A percentile compares a stretch with the other conserved stretches of the same genome.
These are phyloP conservation scores for Colletotrichum sp. DNA, from an alignment of 2,329 filamentous ascomycete genomes.

Conservation along the genomic window DNA sequence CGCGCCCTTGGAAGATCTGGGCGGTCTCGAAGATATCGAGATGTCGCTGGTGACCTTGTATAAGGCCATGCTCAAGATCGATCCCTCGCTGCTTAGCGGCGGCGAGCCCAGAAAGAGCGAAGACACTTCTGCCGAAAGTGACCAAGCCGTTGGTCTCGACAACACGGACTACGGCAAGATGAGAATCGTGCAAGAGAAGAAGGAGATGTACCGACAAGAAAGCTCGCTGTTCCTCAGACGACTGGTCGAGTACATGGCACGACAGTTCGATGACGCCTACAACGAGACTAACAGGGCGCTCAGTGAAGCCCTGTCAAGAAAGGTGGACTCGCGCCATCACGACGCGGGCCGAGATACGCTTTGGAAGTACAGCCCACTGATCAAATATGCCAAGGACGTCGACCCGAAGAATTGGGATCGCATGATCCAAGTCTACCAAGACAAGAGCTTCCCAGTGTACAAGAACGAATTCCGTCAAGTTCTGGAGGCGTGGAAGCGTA, in stretches of 20 bases:
- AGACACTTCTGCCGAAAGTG: conserved; percentile 49
- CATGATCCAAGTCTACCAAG: conserved; percentile 81
- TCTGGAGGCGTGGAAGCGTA: conserved; percentile 78
- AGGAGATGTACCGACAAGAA: conserved; percentile 83
- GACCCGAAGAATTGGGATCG: conserved; percentile 83
- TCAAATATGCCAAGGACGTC: conserved; percentile 88
- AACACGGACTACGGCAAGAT: conserved; percentile 85
- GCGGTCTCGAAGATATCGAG: conserved; percentile 81
- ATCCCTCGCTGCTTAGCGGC: conserved; percentile 72
- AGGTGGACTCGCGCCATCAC: conserved; percentile 74
- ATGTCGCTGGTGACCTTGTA: conserved; percentile 79
- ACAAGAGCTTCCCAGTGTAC: conserved; percentile 77
- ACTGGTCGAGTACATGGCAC: conserved; percentile 80
- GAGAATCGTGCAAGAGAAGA: conserved; percentile 94
- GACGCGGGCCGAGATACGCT: conserved; percentile 74
- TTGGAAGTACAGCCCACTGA: conserved; percentile 87
- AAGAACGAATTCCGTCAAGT: conserved; percentile 83
- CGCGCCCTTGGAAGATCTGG: conserved; percentile 73
- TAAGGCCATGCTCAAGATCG: conserved; percentile 92
- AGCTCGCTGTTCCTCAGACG: conserved; percentile 78
- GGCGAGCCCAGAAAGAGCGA: conserved; percentile 53
- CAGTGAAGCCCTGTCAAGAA: conserved; percentile 64
- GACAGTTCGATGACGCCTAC: conserved; percentile 79
- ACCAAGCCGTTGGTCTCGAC: conserved; percentile 38
- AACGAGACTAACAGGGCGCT: conserved; percentile 71